A percentile compares a stretch with the other conserved stretches of the same genome.
phyloP scores from a whole-genome alignment of 2,329 filamentous ascomycete genomes.

The Monilinia vaccinii-corymbosi region DNA sequence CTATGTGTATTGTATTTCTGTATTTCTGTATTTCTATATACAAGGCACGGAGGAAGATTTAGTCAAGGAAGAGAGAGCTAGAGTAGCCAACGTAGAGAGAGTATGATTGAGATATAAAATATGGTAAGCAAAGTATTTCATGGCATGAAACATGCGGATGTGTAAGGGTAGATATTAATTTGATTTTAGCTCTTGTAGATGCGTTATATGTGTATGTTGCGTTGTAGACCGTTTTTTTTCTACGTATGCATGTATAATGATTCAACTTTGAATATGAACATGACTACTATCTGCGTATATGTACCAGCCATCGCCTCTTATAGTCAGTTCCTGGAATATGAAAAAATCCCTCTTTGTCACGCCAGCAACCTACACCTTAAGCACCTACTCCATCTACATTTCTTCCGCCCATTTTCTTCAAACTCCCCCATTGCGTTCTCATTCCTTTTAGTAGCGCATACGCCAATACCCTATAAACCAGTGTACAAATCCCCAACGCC shows the following conservation, averaged over 20 bases:
- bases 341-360: background rate
- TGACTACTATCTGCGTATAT: background rate
- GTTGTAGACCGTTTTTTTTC: background rate
- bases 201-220: background rate
- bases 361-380: background rate
- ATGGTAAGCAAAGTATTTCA: too few relatives aligned
- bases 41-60: too few relatives aligned
- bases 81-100: too few relatives aligned
- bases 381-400: background rate
- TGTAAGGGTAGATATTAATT: background rate
- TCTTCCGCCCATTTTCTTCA: background rate
- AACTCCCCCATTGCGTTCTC: conserved; percentile 40
- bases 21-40: too few relatives aligned
- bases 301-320: background rate
- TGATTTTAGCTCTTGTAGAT: background rate
- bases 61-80: too few relatives aligned
- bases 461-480: conserved; percentile 57
- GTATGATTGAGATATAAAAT: too few relatives aligned
- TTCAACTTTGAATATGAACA: background rate
- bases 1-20: too few relatives aligned
- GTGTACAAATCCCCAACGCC: conserved; percentile 51
- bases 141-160: too few relatives aligned
- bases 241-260: background rate
- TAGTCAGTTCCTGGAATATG: background rate
- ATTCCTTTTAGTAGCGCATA: conserved; percentile 47